phyloP scores from a whole-genome alignment of 2,329 filamentous ascomycete genomes.

The Zymoseptoria crescenta region DNA sequence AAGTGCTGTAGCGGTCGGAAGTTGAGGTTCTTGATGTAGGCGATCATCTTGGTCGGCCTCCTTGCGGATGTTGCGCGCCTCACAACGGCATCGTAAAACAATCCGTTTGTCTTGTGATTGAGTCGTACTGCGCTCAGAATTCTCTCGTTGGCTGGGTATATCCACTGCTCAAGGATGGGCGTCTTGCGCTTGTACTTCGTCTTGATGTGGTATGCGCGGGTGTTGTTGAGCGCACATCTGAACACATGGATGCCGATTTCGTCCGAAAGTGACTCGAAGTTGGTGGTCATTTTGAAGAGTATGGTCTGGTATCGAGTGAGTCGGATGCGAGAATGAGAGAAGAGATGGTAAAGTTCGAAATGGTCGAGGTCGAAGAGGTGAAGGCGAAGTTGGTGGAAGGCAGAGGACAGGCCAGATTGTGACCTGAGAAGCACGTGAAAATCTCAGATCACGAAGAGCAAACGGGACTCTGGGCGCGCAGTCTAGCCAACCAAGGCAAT shows the following conservation, averaged over 20 bases:
- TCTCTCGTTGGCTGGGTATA: background rate
- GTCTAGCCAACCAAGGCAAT: too few species aligned
- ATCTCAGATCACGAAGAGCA: too few species aligned
- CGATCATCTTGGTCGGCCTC: background rate
- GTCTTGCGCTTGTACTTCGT: background rate
- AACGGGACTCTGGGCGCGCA: too few species aligned
- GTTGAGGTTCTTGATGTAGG: background rate
- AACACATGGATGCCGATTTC: background rate
- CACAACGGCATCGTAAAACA: background rate
- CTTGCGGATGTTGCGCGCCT: background rate
- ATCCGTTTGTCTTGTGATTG: background rate
- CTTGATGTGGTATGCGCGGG: constrained; percentile 1
- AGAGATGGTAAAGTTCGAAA: too few species aligned
- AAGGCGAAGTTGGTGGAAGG: too few species aligned
- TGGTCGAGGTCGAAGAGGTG: too few species aligned
- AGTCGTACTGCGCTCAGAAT: background rate
- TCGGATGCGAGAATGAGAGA: too few species aligned
- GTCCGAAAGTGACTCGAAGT: background rate
- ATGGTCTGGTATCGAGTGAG: background rate
- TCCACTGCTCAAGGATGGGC: background rate
- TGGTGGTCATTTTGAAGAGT: background rate
- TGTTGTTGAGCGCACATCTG: background rate
- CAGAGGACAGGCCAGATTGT: too few species aligned
- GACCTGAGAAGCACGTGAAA: too few species aligned
- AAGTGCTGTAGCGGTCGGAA: background rate